phyloP scores from a whole-genome alignment of 2,329 filamentous ascomycete genomes.

The Pseudogymnoascus destructans region DNA sequence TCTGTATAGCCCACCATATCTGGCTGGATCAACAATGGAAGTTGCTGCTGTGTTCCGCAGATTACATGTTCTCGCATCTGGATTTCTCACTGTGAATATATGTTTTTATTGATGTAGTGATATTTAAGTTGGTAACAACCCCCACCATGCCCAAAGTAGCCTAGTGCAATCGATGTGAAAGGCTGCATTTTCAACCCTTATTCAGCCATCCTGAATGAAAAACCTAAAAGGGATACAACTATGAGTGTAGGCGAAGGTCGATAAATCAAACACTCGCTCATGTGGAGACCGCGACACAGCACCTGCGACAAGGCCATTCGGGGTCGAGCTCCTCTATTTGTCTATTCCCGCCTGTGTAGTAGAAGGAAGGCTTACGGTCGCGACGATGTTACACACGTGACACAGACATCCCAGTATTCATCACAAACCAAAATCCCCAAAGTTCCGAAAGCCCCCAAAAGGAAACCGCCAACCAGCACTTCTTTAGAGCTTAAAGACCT shows the following conservation, averaged over 20 bases:
- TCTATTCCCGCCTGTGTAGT: background rate
- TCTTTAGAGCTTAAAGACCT: background rate
- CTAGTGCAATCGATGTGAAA: background rate
- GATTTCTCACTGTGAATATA: background rate
- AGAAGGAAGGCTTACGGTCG: background rate
- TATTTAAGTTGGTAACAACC: background rate
- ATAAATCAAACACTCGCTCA: background rate
- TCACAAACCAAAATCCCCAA: background rate
- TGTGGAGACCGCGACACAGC: background rate
- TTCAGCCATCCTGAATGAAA: background rate
- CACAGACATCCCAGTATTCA: background rate
- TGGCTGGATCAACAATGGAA: background rate
- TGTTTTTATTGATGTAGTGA: background rate
- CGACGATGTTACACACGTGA: background rate
- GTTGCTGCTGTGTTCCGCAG: background rate
- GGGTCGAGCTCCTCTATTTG: background rate
- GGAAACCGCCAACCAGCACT: background rate
- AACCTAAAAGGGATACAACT: background rate
- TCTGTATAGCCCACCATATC: background rate
- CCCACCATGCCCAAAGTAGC: background rate
- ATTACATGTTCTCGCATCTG: background rate
- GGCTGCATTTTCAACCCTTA: background rate
- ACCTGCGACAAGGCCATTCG: slow-evolving; percentile 1
- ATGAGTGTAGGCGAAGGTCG: background rate
- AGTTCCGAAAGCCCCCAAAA: background rate